These are phyloP conservation scores for Naganishia onofrii DNA, from an alignment of 768 basidiomycete species.

Conservation along the genomic window DNA sequence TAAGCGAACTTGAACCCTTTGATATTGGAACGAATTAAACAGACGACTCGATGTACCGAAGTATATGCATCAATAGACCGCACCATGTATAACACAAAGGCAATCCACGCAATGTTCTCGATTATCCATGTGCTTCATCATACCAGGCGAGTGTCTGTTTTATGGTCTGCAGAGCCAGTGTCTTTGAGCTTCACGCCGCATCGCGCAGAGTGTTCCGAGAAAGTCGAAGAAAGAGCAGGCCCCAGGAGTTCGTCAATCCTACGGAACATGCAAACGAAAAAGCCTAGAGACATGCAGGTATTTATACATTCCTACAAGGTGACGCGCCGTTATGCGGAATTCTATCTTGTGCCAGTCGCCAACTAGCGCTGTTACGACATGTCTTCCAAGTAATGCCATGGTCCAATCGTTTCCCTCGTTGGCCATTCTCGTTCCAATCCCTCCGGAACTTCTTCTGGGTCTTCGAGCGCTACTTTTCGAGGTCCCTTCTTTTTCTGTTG, in stretches of 20 bases:
- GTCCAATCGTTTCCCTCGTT: constrained; percentile 7
- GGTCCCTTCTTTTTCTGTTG: constrained; percentile 7
- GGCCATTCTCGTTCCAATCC: constrained; percentile 11
- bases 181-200: not conserved
- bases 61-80: not conserved
- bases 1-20: constrained; percentile 6
- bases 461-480: constrained; percentile 8
- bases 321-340: not conserved
- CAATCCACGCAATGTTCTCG: not conserved
- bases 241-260: not conserved
- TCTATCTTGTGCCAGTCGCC: not conserved
- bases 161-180: too few relatives aligned
- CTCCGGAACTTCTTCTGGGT: constrained; percentile 1
- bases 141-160: not conserved
- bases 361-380: not conserved
- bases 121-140: not conserved
- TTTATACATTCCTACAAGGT: not conserved
- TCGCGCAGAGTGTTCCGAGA: not conserved
- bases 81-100: not conserved
- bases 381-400: not conserved
- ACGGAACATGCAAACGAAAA: not conserved
- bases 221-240: not conserved
- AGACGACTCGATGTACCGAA: not conserved
- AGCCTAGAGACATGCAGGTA: not conserved
- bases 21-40: not conserved